These are phyloP conservation scores for Aspergillus sp. DNA, from an alignment of 2,329 filamentous ascomycete genomes.

Conservation along the genomic window DNA sequence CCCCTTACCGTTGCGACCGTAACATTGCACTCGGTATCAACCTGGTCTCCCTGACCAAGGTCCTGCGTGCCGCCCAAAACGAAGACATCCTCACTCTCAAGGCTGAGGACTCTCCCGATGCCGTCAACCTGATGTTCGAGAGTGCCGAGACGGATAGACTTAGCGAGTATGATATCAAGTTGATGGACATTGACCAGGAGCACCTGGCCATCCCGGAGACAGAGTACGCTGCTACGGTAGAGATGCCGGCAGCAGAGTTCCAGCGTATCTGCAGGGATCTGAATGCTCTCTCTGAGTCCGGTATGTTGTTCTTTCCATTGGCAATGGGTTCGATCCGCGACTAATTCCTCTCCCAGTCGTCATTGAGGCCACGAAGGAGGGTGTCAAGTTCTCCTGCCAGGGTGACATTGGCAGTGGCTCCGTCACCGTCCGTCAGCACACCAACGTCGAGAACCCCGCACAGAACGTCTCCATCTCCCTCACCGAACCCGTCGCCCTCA, in stretches of 20 bases:
- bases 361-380: constrained; percentile 96
- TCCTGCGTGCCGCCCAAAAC: constrained; percentile 88
- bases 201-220: constrained; percentile 98
- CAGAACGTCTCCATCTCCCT: constrained; percentile 87
- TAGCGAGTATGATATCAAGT: constrained; percentile 99
- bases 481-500: constrained; percentile 87
- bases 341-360: constrained; percentile 63
- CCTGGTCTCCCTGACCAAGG: constrained; percentile 93
- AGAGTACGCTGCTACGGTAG: constrained; percentile 91
- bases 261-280: constrained; percentile 93
- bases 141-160: constrained; percentile 83
- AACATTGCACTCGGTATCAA: constrained; percentile 99
- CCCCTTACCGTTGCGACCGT: constrained; percentile 95
- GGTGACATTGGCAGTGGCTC: constrained; percentile 96
- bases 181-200: constrained; percentile 99
- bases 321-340: neutral
- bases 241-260: constrained; percentile 88
- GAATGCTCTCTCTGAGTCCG: constrained; percentile 89
- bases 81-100: constrained; percentile 95
- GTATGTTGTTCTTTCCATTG: constrained; percentile 56
- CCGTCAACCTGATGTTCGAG: constrained; percentile 95
- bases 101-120: constrained; percentile 94
- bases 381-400: constrained; percentile 88
- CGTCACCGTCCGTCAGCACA: constrained; percentile 86
- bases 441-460: constrained; percentile 84